Evolutionary conservation across 768 basidiomycete genomes (phyloP).

Genomic region (Gloeopeniophorella convolvens): DNA sequence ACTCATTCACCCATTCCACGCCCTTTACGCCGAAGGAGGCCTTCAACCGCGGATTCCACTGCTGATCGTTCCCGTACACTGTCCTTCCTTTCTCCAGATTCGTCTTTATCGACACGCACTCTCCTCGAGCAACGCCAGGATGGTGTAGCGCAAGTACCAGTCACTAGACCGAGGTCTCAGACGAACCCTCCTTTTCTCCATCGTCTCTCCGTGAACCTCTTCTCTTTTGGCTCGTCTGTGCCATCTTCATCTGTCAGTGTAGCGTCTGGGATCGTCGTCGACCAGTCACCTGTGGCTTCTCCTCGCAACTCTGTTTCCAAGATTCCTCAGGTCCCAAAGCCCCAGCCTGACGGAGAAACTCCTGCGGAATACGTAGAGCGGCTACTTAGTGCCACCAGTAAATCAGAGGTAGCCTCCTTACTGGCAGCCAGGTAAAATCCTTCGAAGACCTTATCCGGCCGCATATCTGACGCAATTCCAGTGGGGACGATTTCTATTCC

Average conservation of each 20-base stretch:
- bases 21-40: conserved; percentile 26
- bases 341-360: conserved; percentile 52
- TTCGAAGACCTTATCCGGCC: neutral
- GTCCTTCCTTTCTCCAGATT: conserved; percentile 19
- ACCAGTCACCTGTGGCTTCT: conserved; percentile 30
- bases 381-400: conserved; percentile 56
- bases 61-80: conserved; percentile 26
- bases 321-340: conserved; percentile 44
- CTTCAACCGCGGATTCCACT: conserved; percentile 37
- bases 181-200: conserved; percentile 68
- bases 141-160: conserved; percentile 27
- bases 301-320: conserved; percentile 41
- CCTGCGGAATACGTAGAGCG: conserved; percentile 64
- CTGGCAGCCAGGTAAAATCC: conserved; percentile 69
- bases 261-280: conserved; percentile 20
- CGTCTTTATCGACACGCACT: neutral
- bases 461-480: conserved; percentile 27
- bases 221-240: conserved; percentile 41
- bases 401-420: conserved; percentile 73
- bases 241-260: conserved; percentile 25
- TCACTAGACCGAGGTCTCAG: conserved; percentile 39
- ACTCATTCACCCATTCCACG: neutral
- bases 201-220: conserved; percentile 61
- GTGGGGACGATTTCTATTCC: conserved; percentile 64
- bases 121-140: conserved; percentile 18